A percentile compares a stretch with the other conserved stretches of the same genome.
Conservation (phyloP, 331 rosid species). For the Acacia pycnantha region DNA sequence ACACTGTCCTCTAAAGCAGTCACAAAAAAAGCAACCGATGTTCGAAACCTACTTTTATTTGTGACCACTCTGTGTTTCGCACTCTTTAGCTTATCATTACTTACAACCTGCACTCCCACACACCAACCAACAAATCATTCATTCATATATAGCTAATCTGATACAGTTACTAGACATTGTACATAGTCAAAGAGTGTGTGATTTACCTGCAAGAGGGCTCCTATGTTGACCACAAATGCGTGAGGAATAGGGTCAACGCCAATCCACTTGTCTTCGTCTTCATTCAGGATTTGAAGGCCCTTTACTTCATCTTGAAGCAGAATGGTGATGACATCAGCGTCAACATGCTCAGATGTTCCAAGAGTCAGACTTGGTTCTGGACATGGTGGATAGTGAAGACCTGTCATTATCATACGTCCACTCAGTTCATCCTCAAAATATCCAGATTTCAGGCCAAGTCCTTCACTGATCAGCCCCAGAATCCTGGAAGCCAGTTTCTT, state of each 20-base stretch:
- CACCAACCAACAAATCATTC: not conserved
- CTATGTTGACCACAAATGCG: slow-evolving; percentile 30
- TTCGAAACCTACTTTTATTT: slow-evolving; percentile 39
- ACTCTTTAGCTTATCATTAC: not conserved
- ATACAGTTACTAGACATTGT: not conserved
- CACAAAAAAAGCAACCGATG: slow-evolving; percentile 29
- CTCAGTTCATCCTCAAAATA: slow-evolving; percentile 29
- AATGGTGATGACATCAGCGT: slow-evolving; percentile 53
- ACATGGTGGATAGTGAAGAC: slow-evolving; percentile 25
- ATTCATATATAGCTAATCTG: not conserved
- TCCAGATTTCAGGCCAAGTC: slow-evolving; percentile 37
- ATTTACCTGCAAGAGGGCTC: not conserved
- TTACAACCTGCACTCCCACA: not conserved
- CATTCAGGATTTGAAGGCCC: slow-evolving; percentile 64
- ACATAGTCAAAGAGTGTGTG: not conserved
- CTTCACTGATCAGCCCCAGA: slow-evolving; percentile 47
- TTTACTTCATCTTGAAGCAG: slow-evolving; percentile 41
- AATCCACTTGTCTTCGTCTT: slow-evolving; percentile 57
- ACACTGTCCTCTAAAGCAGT: slow-evolving; percentile 27
- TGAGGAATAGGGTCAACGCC: slow-evolving; percentile 48
- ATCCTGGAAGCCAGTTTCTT: slow-evolving; percentile 41
- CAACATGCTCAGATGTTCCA: slow-evolving; percentile 53
- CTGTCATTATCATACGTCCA: not conserved
- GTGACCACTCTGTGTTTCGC: slow-evolving; percentile 25
- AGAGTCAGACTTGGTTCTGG: slow-evolving; percentile 41